phyloP scores from a whole-genome alignment of 176 grass and related monocot genomes.

The Poa pratensis region DNA sequence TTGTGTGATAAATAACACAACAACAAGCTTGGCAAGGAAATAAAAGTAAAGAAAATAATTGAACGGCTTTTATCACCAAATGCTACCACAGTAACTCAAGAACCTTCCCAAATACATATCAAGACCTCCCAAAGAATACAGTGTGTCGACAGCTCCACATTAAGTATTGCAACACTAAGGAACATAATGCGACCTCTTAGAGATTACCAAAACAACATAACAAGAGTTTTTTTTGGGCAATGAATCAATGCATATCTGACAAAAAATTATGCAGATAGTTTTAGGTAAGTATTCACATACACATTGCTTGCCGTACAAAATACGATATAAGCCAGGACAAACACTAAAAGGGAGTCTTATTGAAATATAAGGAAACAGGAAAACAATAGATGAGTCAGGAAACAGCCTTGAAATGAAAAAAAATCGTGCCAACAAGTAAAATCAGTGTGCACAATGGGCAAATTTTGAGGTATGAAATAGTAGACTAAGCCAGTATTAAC shows the following conservation, averaged over 20 bases:
- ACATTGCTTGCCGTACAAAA: not conserved
- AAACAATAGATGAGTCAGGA: not conserved
- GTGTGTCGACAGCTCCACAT: not conserved
- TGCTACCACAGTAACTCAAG: not conserved
- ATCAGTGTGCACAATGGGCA: not conserved
- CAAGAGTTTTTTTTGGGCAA: not conserved
- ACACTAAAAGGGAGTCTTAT: not conserved
- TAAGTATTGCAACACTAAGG: not conserved
- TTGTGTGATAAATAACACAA: constrained; percentile 15
- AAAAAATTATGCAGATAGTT: not conserved
- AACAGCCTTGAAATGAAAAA: not conserved
- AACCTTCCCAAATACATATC: constrained; percentile 13
- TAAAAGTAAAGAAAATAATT: constrained; percentile 7
- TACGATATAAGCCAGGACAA: not conserved
- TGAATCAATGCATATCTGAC: not conserved
- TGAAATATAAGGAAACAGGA: not conserved
- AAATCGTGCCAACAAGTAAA: constrained; percentile 13
- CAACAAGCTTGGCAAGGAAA: constrained; percentile 28
- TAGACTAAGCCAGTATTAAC: constrained; percentile 45
- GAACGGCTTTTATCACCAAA: constrained; percentile 12
- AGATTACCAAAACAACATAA: not conserved
- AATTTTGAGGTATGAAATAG: not conserved
- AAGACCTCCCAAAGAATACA: not conserved
- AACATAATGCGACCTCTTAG: not conserved
- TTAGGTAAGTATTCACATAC: not conserved